Base-by-base conservation (phyloP, 139 green algal genomes). In the Coelastrella sp. region DNA sequence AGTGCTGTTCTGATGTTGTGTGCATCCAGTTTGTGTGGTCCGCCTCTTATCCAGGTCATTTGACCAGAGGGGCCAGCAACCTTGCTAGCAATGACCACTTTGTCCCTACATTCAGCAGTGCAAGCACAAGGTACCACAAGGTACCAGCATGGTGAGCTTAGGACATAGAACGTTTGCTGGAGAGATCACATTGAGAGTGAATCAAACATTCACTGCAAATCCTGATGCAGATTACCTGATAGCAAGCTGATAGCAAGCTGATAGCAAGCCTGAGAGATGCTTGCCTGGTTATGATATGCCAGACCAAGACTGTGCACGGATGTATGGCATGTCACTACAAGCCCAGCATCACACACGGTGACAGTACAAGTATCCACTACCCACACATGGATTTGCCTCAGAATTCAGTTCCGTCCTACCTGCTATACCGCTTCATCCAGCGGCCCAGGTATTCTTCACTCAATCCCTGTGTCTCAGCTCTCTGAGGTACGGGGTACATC, bases 401-500 rank as follows among this genome's bases (percentile, higher is more conserved):
- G 32, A 47, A 47, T 47, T 47, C 32, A 47, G 1, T 47, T 1
- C 32, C 23, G 6, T 23, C 66, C 3, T 32, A 93, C 91, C 91
- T 92, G 73, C 79, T 68, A 10, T 89, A 83, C 4, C 56, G n/a
- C 32, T 83, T 68, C 76, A 96, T 91, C 95, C 93, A 96, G 19
- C 64, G 10, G 54, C 95, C 95, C 8, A 97, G 73, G 22, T 81
- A 85, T 22, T 83, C 56, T 20, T 89, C 86, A n/a, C 80, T 85
- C 60, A 14, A 0, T 0, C 68, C 79, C 59, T 93, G 77, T 4
- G 96, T 98, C 20, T 93, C 92, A 0, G 92, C 91, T 3, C 86
- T 66, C 73, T 96, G 95, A 2, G 97, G 97, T 58, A 99, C 97
- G 0, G 98, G 98, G 91, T 99, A 99, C 97, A 99, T 98, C 92